Percentiles rank a stretch among this genome's conserved stretches.
Evolutionary conservation across 2,329 filamentous ascomycete species (phyloP).

Genomic region (Colletotrichum salicis): DNA sequence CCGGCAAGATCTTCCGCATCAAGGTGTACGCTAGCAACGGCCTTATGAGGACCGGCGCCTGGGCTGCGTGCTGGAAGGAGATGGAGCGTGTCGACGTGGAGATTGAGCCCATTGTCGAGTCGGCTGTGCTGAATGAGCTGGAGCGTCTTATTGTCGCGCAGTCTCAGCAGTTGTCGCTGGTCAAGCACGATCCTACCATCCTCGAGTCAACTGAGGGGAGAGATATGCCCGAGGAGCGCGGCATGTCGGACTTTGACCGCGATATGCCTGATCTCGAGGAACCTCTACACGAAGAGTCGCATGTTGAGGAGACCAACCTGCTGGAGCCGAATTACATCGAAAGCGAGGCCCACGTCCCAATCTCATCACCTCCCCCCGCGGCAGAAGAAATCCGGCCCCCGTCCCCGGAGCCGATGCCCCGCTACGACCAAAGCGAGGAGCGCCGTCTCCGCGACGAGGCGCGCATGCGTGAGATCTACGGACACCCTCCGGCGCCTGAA

Average conservation of each 20-base stretch:
- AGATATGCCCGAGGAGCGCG: slow-evolving; percentile 33
- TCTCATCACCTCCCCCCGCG: slow-evolving; percentile 11
- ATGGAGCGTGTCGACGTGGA: slow-evolving; percentile 99
- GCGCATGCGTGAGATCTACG: slow-evolving; percentile 65
- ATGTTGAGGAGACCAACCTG: slow-evolving; percentile 22
- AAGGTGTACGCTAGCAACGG: slow-evolving; percentile 96
- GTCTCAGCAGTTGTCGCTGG: slow-evolving; percentile 49
- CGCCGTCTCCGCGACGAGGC: slow-evolving; percentile 59
- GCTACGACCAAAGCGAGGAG: slow-evolving; percentile 43
- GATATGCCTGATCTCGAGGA: slow-evolving; percentile 22
- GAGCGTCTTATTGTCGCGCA: slow-evolving; percentile 62
- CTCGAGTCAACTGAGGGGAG: slow-evolving; percentile 35
- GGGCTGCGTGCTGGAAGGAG: slow-evolving; percentile 93
- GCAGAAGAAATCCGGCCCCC: background rate
- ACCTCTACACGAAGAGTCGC: slow-evolving; percentile 1
- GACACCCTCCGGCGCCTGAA: slow-evolving; percentile 41
- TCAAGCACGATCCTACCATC: slow-evolving; percentile 44
- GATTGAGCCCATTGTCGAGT: slow-evolving; percentile 78
- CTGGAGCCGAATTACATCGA: slow-evolving; percentile 28
- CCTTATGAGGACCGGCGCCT: slow-evolving; percentile 89
- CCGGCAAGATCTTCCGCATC: slow-evolving; percentile 74
- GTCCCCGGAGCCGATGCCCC: slow-evolving; percentile 25
- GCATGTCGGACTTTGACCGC: slow-evolving; percentile 17
- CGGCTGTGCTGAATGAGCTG: slow-evolving; percentile 65
- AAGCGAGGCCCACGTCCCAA: background rate